Evolutionary conservation across 2,329 filamentous ascomycete species (phyloP), one percentile per base, ranked within the genome.

Genomic region (Claviceps pusilla): DNA sequence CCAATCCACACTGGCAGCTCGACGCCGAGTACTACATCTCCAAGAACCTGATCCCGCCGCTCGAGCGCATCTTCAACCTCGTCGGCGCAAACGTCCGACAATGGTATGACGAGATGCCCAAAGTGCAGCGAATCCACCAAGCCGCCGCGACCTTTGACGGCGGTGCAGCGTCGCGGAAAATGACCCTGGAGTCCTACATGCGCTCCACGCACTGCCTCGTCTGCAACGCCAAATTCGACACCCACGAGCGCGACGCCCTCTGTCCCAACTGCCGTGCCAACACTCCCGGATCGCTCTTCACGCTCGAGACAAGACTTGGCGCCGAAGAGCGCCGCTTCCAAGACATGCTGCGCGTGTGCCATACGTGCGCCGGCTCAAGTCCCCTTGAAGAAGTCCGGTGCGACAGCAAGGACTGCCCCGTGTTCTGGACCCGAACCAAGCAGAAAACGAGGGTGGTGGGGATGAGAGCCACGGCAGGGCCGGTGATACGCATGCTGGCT

Each of bases 61-160:
- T 98, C 0, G 91, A 97, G 68, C 84, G 93, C 33, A 96, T 98
- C 59, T 96, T 98, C 73, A 95, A 93, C 63, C 83, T 98, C 3
- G 87, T 97, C 2, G 93, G 93, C 7, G 93, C 89, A 37, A 95
- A 93, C 65, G 87, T 97, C 0, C 75, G 87, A 19, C 78, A 81
- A 56, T 98, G 93, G 93, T 97, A 89, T 64, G 89, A 95, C 58
- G 89, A 96, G 69, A 94, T 97, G 89, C 91, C 91, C 48, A 95
- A 94, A 66, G 76, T 93, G 24, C 86, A 89, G 64, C 83, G 85
- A 9, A 80, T 91, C 48, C 78, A 65, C 51, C 57, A 66, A 54
- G 19, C 33, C n/a, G 31, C 48, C 48, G 9, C 29, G 24, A 12
- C 28, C 46, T 16, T 16, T 29, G 29, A 65, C 55, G 62, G 31